Evolutionary conservation across 495 filamentous ascomycete species (phyloP), one percentile per base, ranked within the genome.

Genomic region (Amorphotheca resinae): DNA sequence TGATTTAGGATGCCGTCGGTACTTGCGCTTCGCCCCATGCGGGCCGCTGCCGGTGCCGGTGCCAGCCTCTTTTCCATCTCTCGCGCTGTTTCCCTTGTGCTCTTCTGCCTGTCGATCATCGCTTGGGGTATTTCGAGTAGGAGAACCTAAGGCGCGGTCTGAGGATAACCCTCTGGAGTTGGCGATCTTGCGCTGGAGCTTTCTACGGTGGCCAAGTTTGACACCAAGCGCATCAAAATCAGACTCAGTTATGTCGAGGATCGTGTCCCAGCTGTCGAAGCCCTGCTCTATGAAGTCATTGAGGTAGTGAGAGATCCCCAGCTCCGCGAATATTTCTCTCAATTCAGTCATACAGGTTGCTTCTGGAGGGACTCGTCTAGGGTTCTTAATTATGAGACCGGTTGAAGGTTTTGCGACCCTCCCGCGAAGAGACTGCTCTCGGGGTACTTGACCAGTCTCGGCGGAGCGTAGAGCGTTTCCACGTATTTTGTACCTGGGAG

Each of bases 201-300:
- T 58, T 34, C 82, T 70, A 57, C 82, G 72, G 63, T 87, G 83
- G 14, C 82, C 82, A 44, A 86, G 68, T 55, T 86, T 87, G 41
- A 87, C 81, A 30, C 73, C 71, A 37, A 87, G 62, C 31, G 67
- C 64, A 62, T 77, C 77, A 41, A 87, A 66, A 59, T 87, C 82
- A 30, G 80, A 77, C 59, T 87, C 82, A 33, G 79, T 84, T 35
- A 87, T 84, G 41, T 87, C 82, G 40, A 83, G 62, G 33, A 87
- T 71, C 4, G 79, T 83, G 26, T 86, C 79, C 82, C 82, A 87
- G 28, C 75, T 76, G 59, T 87, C 82, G 53, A 87, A 87, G 15
- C 82, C 82, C 56, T 85, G 81, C 14, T 78, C 74, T 20, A 82
- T 55, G 49, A 87, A 81, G 46, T 58, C 57, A 41, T 79, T 67